phyloP scores from a whole-genome alignment of 2,329 filamentous ascomycete genomes.

The Trichoderma sp. region DNA sequence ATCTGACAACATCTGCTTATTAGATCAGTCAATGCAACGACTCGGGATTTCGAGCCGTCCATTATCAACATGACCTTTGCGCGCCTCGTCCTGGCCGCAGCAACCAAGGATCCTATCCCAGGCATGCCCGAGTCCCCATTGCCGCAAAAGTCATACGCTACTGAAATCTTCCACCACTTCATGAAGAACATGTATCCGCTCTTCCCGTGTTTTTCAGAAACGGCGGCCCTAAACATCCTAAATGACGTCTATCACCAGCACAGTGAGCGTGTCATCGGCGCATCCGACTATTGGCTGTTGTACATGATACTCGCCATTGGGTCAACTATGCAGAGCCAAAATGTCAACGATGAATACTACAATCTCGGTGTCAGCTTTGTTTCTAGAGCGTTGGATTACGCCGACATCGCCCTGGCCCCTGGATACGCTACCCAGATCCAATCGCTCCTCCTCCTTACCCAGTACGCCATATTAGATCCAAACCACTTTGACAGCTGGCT shows the following conservation, averaged over 20 bases:
- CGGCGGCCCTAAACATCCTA: conserved; percentile 70
- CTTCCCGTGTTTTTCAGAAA: conserved; percentile 79
- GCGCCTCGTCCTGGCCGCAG: conserved; percentile 79
- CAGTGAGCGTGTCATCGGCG: conserved; percentile 58
- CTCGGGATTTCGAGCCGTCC: conserved; percentile 87
- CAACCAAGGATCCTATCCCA: conserved; percentile 69
- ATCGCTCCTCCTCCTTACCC: conserved; percentile 77
- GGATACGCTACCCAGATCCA: conserved; percentile 84
- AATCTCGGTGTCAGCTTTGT: conserved; percentile 54
- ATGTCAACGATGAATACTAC: conserved; percentile 63
- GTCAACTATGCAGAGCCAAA: conserved; percentile 69
- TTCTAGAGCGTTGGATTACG: conserved; percentile 66
- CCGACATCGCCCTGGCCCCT: conserved; percentile 79
- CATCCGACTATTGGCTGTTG: conserved; percentile 78
- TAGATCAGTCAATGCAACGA: conserved; percentile 90
- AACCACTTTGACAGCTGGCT: conserved; percentile 94
- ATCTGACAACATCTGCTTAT: not conserved
- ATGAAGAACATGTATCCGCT: conserved; percentile 77
- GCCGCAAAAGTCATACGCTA: conserved; percentile 67
- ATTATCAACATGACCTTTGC: conserved; percentile 90
- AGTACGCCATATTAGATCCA: conserved; percentile 88
- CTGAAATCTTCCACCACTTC: conserved; percentile 74
- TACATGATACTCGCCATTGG: conserved; percentile 88
- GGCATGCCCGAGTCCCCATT: conserved; percentile 57
- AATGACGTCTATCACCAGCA: conserved; percentile 73